Percentiles rank a stretch among this genome's conserved stretches.
phyloP scores from a whole-genome alignment of 2,329 filamentous ascomycete genomes.

The Aspergillus hiratsukae region DNA sequence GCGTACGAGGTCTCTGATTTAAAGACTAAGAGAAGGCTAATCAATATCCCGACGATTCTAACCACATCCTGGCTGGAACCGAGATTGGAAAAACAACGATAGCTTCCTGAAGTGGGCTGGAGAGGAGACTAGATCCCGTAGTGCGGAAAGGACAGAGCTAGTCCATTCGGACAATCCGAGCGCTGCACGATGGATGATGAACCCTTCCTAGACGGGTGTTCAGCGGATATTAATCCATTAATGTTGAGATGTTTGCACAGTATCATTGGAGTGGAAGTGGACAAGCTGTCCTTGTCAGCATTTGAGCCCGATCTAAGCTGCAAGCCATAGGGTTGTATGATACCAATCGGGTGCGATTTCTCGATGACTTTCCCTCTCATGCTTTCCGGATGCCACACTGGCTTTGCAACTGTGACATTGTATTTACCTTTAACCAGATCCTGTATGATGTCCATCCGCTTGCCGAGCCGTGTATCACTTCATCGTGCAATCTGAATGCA shows the following conservation, averaged over 20 bases:
- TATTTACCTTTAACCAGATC: not conserved
- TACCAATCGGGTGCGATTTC: not conserved
- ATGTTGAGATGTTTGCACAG: not conserved
- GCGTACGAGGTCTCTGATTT: too few relatives aligned
- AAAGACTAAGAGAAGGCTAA: not conserved
- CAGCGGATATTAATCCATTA: not conserved
- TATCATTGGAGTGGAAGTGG: not conserved
- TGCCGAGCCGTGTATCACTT: not conserved
- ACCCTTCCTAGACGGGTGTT: not conserved
- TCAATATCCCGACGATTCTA: not conserved
- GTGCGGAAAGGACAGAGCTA: not conserved
- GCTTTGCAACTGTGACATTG: not conserved
- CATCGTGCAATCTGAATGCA: not conserved
- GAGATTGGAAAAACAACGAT: not conserved
- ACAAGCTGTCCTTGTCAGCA: not conserved
- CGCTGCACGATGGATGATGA: not conserved
- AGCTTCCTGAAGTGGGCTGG: not conserved
- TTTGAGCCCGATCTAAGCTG: not conserved
- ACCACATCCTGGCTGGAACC: not conserved
- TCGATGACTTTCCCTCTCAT: not conserved
- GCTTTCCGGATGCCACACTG: not conserved
- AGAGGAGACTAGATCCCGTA: not conserved
- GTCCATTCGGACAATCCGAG: not conserved
- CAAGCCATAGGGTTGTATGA: not conserved
- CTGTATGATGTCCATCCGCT: not conserved